Base-by-base conservation (phyloP, 805 yeast genomes). In the Candida ipomoeae region DNA sequence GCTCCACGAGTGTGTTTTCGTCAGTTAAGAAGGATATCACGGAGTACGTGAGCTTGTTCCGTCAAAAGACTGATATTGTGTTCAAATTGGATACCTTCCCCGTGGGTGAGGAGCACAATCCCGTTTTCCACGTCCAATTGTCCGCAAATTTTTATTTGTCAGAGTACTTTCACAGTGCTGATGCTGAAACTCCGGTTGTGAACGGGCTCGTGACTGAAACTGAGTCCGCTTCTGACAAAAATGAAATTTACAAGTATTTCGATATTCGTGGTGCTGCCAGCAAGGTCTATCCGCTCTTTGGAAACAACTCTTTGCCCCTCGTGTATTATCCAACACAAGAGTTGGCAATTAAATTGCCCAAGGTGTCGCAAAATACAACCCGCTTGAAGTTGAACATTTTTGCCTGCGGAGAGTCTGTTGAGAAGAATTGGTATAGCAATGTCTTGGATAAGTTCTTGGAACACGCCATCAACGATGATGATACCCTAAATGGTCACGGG, bases 401-500 rank as follows among this genome's bases (percentile, higher is more conserved):
- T 55, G 81, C 85, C 11, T 80, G 87, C 17, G 96, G 94, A 2
- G 87, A 85, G 59, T 85, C 84, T 2, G 82, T 78, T 34, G 96
- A 89, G 66, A 96, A 89, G 63, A 86, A 87, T 59, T 89, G 95
- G 95, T 89, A 84, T 65, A 66, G 82, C 2, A 85, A 87, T 55
- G 70, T 74, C 10, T 52, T 84, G 40, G 87, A 82, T 56, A 62
- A 70, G 42, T 75, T 66, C 55, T 66, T 63, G n/a, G 62, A 70
- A 38, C 58, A 59, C n/a, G 81, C 80, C 54, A 61, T 57, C 1
- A 54, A 60, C 1, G 52, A 53, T 20, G 55, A 56, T 13, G 59
- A 67, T 20, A 60, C 59, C 5, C 69, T 79, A 15, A 61, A 66
- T 11, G 87, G 87, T 6, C 85, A 82, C 62, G 94, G 94, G 0